Conservation (phyloP, 768 basidiomycete genomes). For the Boletales sp. region DNA sequence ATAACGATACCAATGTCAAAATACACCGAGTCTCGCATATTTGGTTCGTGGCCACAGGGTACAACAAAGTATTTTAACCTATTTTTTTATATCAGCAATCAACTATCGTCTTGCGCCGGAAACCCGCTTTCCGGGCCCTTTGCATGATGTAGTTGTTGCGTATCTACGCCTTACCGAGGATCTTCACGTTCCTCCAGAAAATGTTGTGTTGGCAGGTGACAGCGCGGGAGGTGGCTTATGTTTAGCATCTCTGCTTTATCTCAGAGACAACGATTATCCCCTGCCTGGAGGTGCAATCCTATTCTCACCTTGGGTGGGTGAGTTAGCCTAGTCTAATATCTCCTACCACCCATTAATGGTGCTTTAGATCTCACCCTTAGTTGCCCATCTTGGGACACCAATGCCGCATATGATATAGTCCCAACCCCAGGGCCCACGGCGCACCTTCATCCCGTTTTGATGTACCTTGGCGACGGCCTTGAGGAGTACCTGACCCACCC, state of each 20-base stretch:
- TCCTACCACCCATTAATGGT: conserved; percentile 6
- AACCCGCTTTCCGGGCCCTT: conserved; percentile 87
- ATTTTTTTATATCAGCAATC: conserved; percentile 55
- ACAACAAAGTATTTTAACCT: background rate
- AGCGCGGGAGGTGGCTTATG: conserved; percentile 90
- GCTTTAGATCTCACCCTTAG: conserved; percentile 86
- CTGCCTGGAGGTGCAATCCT: conserved; percentile 83
- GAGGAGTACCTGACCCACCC: conserved; percentile 90
- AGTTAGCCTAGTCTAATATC: conserved; percentile 31
- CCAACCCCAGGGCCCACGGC: conserved; percentile 68
- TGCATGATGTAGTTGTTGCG: conserved; percentile 80
- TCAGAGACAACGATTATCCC: conserved; percentile 86
- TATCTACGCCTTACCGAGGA: conserved; percentile 88
- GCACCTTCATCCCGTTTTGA: conserved; percentile 90
- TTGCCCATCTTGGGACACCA: conserved; percentile 97
- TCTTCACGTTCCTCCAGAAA: conserved; percentile 86
- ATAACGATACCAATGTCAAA: conserved; percentile 91
- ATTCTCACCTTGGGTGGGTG: conserved; percentile 95
- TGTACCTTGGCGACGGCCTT: conserved; percentile 83
- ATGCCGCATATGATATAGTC: conserved; percentile 81
- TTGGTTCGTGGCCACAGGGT: conserved; percentile 46
- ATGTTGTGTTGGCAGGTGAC: conserved; percentile 86
- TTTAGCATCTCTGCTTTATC: conserved; percentile 86
- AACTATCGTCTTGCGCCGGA: conserved; percentile 97
- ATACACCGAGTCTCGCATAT: conserved; percentile 83